Evolutionary conservation across 1,139 yeast genomes (phyloP), one percentile per base, ranked within the genome.

Genomic region (Kodamaea suecica): DNA sequence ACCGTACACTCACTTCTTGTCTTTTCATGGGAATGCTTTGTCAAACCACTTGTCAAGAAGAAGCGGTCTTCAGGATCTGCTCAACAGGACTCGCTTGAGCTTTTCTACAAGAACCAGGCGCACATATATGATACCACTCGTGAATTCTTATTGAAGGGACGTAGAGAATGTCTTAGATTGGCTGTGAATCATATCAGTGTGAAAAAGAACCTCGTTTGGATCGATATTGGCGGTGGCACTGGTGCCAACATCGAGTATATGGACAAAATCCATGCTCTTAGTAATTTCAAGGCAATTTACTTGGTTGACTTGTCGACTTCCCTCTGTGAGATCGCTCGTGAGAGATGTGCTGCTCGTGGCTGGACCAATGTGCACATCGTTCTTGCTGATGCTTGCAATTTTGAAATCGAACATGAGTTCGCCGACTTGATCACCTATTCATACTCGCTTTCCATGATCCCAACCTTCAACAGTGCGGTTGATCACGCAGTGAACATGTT

Each of bases 161-260:
- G 95, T 49, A 76, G 76, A 50, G 75, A 73, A 40, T 80, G 86
- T 44, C 65, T 84, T 38, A 67, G 70, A 37, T 59, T 83, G 41
- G 83, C 84, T 1, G 68, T 67, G 26, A 56, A 79, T 26, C 90
- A 82, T 53, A 61, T 80, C 34, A 52, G 55, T 30, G 57, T 56
- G 32, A 53, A 57, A 35, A 58, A 59, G 35, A 71, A 71, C 37
- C 61, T 82, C 35, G 80, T 84, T 30, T 84, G 95, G 95, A 71
- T 84, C 36, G 95, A 84, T 55, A 72, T 84, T 53, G 95, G 95
- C 35, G 94, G 94, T 28, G 94, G 94, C 17, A 84, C 95, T 4
- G 95, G 95, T 32, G 70, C 81, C 58, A 84, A 84, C 59, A 80
- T 84, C 49, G 94, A 84, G 57, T 71, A 72, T 48, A 84, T 84